Evolutionary conservation across 1,284 basidiomycete genomes (phyloP).

Genomic region (Phenoliferia sp.): DNA sequence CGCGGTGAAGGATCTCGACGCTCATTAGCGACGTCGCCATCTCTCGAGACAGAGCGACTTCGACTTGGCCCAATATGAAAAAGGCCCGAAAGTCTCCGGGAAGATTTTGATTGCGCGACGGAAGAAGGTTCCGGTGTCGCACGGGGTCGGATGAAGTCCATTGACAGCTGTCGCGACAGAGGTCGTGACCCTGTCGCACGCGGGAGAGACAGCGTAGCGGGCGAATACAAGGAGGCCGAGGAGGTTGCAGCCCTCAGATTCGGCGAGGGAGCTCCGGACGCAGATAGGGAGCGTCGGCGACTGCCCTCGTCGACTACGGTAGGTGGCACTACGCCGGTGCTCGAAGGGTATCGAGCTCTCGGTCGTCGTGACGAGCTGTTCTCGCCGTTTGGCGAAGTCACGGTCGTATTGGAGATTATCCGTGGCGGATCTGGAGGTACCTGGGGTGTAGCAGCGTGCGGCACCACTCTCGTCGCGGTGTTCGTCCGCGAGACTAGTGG

Average conservation of each 20-base stretch:
- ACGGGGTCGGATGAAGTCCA: neutral
- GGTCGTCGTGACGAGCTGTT: neutral
- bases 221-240: neutral
- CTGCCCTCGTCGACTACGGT: neutral
- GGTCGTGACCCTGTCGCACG: neutral
- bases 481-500: neutral
- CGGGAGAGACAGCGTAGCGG: neutral
- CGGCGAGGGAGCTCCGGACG: neutral
- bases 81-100: constrained; percentile 11
- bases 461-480: neutral
- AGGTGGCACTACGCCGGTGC: neutral
- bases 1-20: neutral
- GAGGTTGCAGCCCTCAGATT: neutral
- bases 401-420: neutral
- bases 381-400: neutral
- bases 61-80: constrained; percentile 7
- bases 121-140: neutral
- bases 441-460: neutral
- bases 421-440: neutral
- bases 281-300: neutral
- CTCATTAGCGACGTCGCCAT: neutral
- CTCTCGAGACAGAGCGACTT: constrained; percentile 5
- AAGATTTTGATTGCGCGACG: constrained; percentile 9
- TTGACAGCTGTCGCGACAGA: neutral
- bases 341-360: neutral